A percentile compares a stretch with the other conserved stretches of the same genome.
phyloP scores from a whole-genome alignment of 495 filamentous ascomycete species.

The Penicillium salamii region DNA sequence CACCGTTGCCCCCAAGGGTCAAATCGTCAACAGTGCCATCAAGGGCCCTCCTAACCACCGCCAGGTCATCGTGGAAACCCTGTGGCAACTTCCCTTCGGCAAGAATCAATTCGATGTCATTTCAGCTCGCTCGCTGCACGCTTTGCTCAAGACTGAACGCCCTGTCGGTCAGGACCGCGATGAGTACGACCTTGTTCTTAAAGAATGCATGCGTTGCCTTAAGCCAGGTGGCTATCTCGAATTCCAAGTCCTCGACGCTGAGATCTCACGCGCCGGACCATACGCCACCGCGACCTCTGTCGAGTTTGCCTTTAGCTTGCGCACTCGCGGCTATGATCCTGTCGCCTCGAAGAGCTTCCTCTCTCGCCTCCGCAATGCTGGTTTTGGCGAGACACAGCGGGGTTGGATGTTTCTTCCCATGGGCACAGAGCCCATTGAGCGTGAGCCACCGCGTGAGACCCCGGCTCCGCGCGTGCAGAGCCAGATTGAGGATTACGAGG shows the following conservation, averaged over 20 bases:
- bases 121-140: constrained; percentile 83
- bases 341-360: constrained; percentile 76
- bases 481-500: constrained; percentile 47
- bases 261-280: constrained; percentile 79
- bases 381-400: constrained; percentile 77
- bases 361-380: constrained; percentile 63
- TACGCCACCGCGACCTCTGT: constrained; percentile 74
- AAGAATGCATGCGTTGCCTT: constrained; percentile 84
- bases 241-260: constrained; percentile 83
- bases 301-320: constrained; percentile 85
- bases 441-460: constrained; percentile 44
- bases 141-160: constrained; percentile 67
- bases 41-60: constrained; percentile 85
- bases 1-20: constrained; percentile 73
- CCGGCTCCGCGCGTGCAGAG: constrained; percentile 53
- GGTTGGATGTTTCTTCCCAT: constrained; percentile 90
- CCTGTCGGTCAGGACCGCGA: constrained; percentile 56
- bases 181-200: constrained; percentile 83
- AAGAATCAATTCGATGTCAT: constrained; percentile 89
- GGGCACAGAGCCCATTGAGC: constrained; percentile 57
- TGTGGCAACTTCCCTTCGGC: constrained; percentile 82
- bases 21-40: constrained; percentile 65
- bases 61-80: constrained; percentile 65
- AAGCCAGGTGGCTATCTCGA: constrained; percentile 93
- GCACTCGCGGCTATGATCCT: constrained; percentile 84